phyloP scores from a whole-genome alignment of 1,284 basidiomycete genomes.

The Irpex sp. region DNA sequence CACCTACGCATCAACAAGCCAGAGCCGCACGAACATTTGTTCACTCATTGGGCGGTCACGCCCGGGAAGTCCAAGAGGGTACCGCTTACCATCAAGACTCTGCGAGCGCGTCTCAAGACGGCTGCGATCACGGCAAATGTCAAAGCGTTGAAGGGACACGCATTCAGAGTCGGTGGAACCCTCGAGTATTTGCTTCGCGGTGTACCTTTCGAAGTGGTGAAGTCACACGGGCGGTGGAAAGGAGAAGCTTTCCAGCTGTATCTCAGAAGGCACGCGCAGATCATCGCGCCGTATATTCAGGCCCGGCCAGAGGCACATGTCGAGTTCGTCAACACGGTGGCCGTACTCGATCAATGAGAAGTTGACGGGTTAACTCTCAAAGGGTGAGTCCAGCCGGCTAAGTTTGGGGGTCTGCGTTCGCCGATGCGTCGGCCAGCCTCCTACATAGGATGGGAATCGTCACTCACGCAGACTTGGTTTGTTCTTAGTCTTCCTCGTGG shows the following conservation, averaged over 20 bases:
- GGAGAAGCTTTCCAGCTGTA: constrained; percentile 9
- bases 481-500: no score
- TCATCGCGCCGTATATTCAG: constrained; percentile 12
- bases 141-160: constrained; percentile 21
- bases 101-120: neutral
- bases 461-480: neutral
- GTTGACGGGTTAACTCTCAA: neutral
- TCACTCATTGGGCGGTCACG: neutral
- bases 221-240: constrained; percentile 11
- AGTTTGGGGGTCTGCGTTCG: neutral
- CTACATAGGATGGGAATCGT: neutral
- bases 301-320: neutral
- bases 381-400: neutral
- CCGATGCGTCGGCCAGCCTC: neutral
- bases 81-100: neutral
- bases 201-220: constrained; percentile 27
- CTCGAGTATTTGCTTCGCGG: constrained; percentile 33
- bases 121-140: neutral
- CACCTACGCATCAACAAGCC: constrained; percentile 7
- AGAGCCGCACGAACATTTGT: constrained; percentile 1
- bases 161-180: constrained; percentile 34
- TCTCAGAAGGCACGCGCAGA: constrained; percentile 8
- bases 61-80: neutral
- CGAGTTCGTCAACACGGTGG: neutral
- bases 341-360: neutral